Percentiles rank a stretch among this genome's conserved stretches.
phyloP scores from a whole-genome alignment of 768 basidiomycete species.

The Tephrocybe sp. region DNA sequence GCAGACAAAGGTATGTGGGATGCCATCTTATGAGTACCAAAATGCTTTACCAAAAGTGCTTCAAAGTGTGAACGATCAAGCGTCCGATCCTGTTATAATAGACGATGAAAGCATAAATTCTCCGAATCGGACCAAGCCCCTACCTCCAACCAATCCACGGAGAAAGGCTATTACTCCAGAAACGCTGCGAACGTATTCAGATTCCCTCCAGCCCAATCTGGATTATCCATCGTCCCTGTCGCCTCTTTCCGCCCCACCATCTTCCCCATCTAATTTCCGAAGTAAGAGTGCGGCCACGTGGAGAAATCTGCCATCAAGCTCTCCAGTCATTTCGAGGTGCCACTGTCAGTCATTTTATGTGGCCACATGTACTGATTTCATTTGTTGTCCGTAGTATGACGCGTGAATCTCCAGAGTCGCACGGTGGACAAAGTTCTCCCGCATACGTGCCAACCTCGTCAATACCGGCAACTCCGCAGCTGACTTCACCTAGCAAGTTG shows the following conservation, averaged over 20 bases:
- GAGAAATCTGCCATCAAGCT: background rate
- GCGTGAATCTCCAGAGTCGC: background rate
- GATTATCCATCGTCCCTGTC: background rate
- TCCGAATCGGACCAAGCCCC: background rate
- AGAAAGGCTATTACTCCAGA: background rate
- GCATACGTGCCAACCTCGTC: constrained; percentile 4
- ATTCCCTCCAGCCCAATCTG: background rate
- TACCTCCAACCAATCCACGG: background rate
- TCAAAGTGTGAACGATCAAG: background rate
- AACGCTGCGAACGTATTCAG: too few relatives aligned
- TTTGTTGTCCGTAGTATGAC: background rate
- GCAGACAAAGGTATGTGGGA: background rate
- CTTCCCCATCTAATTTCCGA: background rate
- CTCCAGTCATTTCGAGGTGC: constrained; percentile 1
- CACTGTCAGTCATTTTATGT: background rate
- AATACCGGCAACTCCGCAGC: background rate
- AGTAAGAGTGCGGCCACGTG: background rate
- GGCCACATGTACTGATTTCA: background rate
- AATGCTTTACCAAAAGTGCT: background rate
- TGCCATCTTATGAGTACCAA: background rate
- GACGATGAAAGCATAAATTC: background rate
- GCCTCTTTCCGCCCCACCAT: background rate
- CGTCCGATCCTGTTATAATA: too few relatives aligned
- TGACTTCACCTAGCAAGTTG: constrained; percentile 1
- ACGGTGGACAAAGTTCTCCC: background rate